phyloP scores from a whole-genome alignment of 345 rosid genomes.

The Boechera retrofracta region DNA sequence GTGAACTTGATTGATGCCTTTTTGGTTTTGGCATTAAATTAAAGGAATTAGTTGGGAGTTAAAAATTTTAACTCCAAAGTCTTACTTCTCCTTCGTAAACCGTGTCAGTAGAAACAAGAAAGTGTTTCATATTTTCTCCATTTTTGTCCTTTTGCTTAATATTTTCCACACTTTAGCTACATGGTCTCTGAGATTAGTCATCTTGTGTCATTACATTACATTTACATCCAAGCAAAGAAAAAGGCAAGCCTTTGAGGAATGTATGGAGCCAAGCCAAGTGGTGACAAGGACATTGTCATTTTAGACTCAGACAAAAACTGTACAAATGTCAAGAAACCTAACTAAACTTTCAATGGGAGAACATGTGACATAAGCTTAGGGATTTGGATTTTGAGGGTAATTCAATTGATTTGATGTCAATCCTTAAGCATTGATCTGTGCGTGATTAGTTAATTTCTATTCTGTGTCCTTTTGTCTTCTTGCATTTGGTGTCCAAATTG shows the following conservation, averaged over 20 bases:
- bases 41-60: conserved; percentile 42
- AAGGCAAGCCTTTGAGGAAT: conserved; percentile 14
- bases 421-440: conserved; percentile 37
- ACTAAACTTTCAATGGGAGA: conserved; percentile 31
- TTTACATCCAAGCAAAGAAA: not conserved
- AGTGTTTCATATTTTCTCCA: conserved; percentile 31
- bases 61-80: conserved; percentile 30
- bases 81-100: conserved; percentile 39
- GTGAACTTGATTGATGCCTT: conserved; percentile 35
- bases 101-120: conserved; percentile 39
- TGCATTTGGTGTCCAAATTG: conserved; percentile 31
- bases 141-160: conserved; percentile 35
- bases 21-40: conserved; percentile 32
- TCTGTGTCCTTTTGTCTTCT: conserved; percentile 32
- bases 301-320: conserved; percentile 30
- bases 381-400: conserved; percentile 20
- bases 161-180: conserved; percentile 31
- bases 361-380: conserved; percentile 39
- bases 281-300: conserved; percentile 37
- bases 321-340: conserved; percentile 42
- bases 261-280: conserved; percentile 39
- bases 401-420: conserved; percentile 35
- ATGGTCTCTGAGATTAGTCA: conserved; percentile 25
- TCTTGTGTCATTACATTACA: conserved; percentile 18
- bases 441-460: conserved; percentile 30